Conservation (phyloP, 345 rosid species). For the Diplotaxis tenuifolia region DNA sequence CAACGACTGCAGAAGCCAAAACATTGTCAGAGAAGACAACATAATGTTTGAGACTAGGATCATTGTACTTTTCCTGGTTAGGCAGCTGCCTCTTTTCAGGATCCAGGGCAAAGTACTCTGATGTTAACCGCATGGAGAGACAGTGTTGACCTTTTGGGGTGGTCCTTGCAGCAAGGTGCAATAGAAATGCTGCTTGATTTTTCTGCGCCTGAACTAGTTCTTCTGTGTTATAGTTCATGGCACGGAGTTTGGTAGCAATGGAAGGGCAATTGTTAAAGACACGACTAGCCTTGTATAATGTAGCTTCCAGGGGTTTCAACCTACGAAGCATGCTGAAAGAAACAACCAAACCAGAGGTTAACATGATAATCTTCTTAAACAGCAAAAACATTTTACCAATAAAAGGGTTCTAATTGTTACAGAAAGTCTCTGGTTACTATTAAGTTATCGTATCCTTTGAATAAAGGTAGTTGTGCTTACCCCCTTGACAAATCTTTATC, state of each 20-base stretch:
- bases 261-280: slow-evolving; percentile 62
- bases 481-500: slow-evolving; percentile 78
- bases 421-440: background rate
- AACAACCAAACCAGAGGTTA: slow-evolving; percentile 21
- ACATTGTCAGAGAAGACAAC: slow-evolving; percentile 86
- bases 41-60: slow-evolving; percentile 65
- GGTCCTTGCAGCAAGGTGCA: slow-evolving; percentile 84
- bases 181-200: slow-evolving; percentile 60
- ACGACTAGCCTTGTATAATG: slow-evolving; percentile 56
- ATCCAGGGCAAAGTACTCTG: slow-evolving; percentile 63
- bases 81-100: slow-evolving; percentile 71
- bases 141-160: slow-evolving; percentile 95
- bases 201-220: slow-evolving; percentile 68
- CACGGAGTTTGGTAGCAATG: slow-evolving; percentile 67
- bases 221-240: slow-evolving; percentile 73
- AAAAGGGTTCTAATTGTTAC: slow-evolving; percentile 11
- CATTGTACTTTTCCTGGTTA: slow-evolving; percentile 50
- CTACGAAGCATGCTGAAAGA: slow-evolving; percentile 65
- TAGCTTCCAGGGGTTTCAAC: slow-evolving; percentile 59
- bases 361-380: slow-evolving; percentile 9
- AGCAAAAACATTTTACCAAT: background rate
- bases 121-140: slow-evolving; percentile 81
- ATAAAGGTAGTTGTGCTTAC: slow-evolving; percentile 37
- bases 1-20: slow-evolving; percentile 84
- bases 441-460: slow-evolving; percentile 9